Percentiles rank a stretch among this genome's conserved stretches.
phyloP scores from a whole-genome alignment of 225 moss, liverwort and hornwort species.

The Antitrichia curtipendula region DNA sequence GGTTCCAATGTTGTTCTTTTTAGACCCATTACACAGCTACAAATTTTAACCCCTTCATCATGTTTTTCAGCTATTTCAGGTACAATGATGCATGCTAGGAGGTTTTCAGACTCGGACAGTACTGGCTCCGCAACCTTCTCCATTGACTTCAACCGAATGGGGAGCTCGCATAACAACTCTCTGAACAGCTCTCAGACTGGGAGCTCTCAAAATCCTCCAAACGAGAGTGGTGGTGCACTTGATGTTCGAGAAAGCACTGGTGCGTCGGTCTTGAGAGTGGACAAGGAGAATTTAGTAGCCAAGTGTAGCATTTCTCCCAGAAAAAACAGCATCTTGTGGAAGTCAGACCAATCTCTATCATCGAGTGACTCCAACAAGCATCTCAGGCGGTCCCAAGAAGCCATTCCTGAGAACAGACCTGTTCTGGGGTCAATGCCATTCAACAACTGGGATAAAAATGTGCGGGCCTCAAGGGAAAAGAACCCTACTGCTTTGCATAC shows the following conservation, averaged over 20 bases:
- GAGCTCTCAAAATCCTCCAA: neutral
- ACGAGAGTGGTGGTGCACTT: neutral
- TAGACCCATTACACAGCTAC: neutral
- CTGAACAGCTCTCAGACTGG: neutral
- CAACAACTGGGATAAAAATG: slow-evolving; percentile 30
- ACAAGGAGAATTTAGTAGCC: slow-evolving; percentile 18
- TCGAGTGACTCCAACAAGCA: slow-evolving; percentile 12
- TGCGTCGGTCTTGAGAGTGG: neutral
- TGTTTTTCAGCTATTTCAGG: neutral
- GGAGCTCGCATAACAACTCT: neutral
- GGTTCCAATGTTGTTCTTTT: neutral
- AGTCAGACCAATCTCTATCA: neutral
- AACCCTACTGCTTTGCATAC: slow-evolving; percentile 32
- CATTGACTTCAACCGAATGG: slow-evolving; percentile 29
- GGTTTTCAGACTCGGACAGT: slow-evolving; percentile 34
- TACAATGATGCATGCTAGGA: neutral
- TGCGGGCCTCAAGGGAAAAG: neutral
- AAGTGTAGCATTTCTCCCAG: neutral
- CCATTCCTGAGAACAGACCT: slow-evolving; percentile 45
- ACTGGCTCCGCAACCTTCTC: slow-evolving; percentile 29
- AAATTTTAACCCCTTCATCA: neutral
- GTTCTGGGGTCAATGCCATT: slow-evolving; percentile 59
- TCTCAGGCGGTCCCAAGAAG: slow-evolving; percentile 4
- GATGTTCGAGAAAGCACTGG: neutral
- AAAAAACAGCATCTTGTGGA: neutral